phyloP scores from a whole-genome alignment of 441 rosid genomes.

The Melastoma candidum region DNA sequence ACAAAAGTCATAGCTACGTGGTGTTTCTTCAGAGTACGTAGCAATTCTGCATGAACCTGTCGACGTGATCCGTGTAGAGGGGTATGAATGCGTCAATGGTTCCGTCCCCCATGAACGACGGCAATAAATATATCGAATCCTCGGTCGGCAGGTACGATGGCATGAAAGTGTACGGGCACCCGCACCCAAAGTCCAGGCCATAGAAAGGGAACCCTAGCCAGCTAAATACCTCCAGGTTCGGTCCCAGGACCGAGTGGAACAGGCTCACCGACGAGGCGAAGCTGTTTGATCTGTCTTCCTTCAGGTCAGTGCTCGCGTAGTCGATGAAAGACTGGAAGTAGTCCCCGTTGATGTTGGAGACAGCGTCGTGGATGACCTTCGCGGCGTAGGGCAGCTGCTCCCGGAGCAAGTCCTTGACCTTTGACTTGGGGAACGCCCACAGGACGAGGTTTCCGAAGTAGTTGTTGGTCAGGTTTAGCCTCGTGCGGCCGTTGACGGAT shows the following conservation, averaged over 20 bases:
- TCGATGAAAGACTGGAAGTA: conserved; percentile 16
- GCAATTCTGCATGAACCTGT: conserved; percentile 6
- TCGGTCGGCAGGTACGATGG: conserved; percentile 11
- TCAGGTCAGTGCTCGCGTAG: neutral
- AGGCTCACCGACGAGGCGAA: neutral
- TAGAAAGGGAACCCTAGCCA: conserved; percentile 18
- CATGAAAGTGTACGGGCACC: conserved; percentile 17
- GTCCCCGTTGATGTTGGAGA: neutral
- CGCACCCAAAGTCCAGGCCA: conserved; percentile 16
- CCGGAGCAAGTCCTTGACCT: conserved; percentile 12
- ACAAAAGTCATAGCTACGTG: no score
- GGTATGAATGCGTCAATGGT: conserved; percentile 14
- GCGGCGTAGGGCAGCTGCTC: conserved; percentile 9
- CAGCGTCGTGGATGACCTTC: conserved; percentile 10
- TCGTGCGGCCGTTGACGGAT: conserved; percentile 10
- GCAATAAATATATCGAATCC: conserved; percentile 8
- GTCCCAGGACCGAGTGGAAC: conserved; percentile 3
- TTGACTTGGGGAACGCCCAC: conserved; percentile 12
- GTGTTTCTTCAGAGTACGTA: conserved; percentile 4
- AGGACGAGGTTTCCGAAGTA: conserved; percentile 20
- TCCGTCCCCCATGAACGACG: conserved; percentile 14
- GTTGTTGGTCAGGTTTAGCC: conserved; percentile 12
- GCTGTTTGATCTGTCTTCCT: neutral
- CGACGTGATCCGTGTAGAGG: conserved; percentile 10
- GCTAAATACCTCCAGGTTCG: conserved; percentile 14